Evolutionary conservation across 805 yeast species (phyloP), one percentile per base, ranked within the genome.

Genomic region (Kuraishia molischiana): DNA sequence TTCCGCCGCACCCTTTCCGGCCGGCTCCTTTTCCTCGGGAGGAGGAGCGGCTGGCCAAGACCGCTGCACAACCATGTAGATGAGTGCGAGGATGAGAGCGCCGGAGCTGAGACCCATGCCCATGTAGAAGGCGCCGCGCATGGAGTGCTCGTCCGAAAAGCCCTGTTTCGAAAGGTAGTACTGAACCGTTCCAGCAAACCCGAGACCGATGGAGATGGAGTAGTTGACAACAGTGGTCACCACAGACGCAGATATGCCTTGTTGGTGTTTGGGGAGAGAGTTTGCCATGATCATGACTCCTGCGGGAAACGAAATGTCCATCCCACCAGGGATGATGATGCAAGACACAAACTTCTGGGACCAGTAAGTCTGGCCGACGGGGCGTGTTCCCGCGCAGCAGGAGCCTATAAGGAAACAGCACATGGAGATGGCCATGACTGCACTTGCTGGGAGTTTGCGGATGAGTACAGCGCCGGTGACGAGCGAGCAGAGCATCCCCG

Each of bases 251-350:
- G 87, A 89, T 69, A 79, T 73, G 6, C 90, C 92, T 56, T 83
- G 92, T 46, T 77, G 74, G 41, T 69, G 62, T 35, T 63, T 54
- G 0, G 89, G 87, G 28, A 82, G 59, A 34, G 60, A 61, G 42
- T 76, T 77, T 5, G 80, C 70, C 31, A 82, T 53, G 11, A 79
- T 67, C 35, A 82, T 64, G 0, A 86, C 73, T 0, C 83, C 77
- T 1, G 89, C 79, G 0, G 92, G 90, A 54, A 81, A 83, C 20
- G 84, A 75, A 53, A 78, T 60, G 52, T 83, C 90, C 87, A 83
- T 80, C 2, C 86, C 94, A 65, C 77, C 79, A 11, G 78, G 69
- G 4, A 74, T 57, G 4, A 82, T 56, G 14, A 77, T 46, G 64
- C 72, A 62, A 22, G 72, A 67, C 3, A 79, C 77, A 48, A 83